These are phyloP conservation scores for Euclidium syriacum DNA, from an alignment of 345 rosid species.

Conservation along the genomic window DNA sequence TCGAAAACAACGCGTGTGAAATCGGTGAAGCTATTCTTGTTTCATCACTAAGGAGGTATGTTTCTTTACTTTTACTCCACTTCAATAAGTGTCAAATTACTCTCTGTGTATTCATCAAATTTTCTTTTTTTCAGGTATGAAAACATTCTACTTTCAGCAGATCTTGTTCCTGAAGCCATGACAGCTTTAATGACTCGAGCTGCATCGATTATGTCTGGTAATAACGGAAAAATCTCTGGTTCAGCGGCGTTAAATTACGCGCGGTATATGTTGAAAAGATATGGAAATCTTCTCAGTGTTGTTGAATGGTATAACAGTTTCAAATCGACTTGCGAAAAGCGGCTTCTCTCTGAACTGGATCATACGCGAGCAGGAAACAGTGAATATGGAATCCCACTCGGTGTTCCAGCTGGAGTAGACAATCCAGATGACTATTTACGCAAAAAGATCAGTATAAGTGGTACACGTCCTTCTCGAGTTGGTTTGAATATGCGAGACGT, in stretches of 20 bases:
- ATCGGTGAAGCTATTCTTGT: constrained; percentile 77
- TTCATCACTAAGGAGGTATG: constrained; percentile 80
- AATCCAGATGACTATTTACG: constrained; percentile 83
- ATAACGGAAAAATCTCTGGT: constrained; percentile 62
- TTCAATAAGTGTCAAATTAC: not conserved
- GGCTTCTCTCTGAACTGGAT: constrained; percentile 88
- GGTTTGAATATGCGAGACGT: constrained; percentile 80
- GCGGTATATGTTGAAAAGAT: constrained; percentile 73
- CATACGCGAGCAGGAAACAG: constrained; percentile 60
- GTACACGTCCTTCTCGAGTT: constrained; percentile 63
- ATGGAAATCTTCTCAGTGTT: constrained; percentile 69
- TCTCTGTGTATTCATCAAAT: constrained; percentile 13
- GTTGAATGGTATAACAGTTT: constrained; percentile 82
- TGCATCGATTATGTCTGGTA: constrained; percentile 53
- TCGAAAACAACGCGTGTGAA: constrained; percentile 65
- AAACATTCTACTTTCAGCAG: constrained; percentile 64
- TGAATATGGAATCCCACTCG: constrained; percentile 73
- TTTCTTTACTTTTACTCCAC: not conserved
- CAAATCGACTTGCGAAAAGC: constrained; percentile 65
- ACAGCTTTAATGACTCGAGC: constrained; percentile 58
- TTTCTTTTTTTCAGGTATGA: constrained; percentile 63
- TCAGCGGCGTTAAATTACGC: constrained; percentile 69
- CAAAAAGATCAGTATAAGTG: constrained; percentile 59
- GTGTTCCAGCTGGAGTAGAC: constrained; percentile 79
- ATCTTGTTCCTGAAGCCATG: constrained; percentile 88